Base-by-base conservation (phyloP, 2,329 filamentous ascomycete species). In the Diplodia mutila region DNA sequence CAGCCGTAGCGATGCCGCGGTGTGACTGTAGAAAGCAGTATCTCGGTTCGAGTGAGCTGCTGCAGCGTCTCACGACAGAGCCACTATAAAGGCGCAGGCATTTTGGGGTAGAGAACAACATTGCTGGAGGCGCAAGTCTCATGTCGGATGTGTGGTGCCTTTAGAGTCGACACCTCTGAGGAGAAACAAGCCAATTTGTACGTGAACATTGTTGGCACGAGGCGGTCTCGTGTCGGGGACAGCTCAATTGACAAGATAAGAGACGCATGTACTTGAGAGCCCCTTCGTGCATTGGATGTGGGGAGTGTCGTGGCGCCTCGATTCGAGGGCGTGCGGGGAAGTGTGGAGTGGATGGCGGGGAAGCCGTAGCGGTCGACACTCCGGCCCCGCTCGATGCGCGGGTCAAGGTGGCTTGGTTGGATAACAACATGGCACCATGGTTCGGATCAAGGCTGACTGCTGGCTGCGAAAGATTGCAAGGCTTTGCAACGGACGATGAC, bases 1-100 rank as follows among this genome's bases (percentile, higher is more conserved):
- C 78, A 49, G 70, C 71, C 65, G 75, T 75, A 34, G 79, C 77
- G 46, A 80, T 1, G 39, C 21, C 7, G 18, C 53, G 53, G 8
- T 78, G 65, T 78, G 76, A 51, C 78, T 79, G 54, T 72, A 73
- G 27, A 8, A 4, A 25, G 18, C 42, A 16, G 53, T 0, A 16
- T 18, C 12, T 23, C 32, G 53, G 5, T 16, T 2, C 14, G n/a
- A n/a, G 29, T 5, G 11, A 78, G 74, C 23, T 75, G 69, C 29
- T 75, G 75, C 70, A 8, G 7, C 14, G 37, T 8, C 16, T 14
- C 2, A 4, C 16, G 4, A n/a, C 12, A 0, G 11, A 14, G 12
- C 29, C 8, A 6, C 52, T 14, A 18, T 12, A 0, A n/a, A 21
- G 16, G 16, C 8, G 1, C 9, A 55, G 5, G 18, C 27, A 18